These are phyloP conservation scores for Raphanus hybrid DNA, from an alignment of 441 rosid genomes.

Conservation along the genomic window DNA sequence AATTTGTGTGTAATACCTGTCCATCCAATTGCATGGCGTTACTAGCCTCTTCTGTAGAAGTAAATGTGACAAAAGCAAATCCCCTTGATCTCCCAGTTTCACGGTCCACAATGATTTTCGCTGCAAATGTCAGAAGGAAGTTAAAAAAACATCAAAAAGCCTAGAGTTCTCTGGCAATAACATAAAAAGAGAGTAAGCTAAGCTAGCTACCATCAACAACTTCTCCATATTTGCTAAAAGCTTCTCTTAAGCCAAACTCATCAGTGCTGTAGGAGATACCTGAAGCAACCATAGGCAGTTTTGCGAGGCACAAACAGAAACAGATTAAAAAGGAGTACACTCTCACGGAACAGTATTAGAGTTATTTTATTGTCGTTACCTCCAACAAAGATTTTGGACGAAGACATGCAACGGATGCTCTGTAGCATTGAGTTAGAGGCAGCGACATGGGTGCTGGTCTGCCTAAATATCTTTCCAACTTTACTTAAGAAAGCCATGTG, in stretches of 20 bases:
- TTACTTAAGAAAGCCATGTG: slow-evolving; percentile 84
- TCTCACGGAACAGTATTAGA: slow-evolving; percentile 8
- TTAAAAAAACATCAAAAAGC: slow-evolving; percentile 11
- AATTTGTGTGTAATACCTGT: slow-evolving; percentile 54
- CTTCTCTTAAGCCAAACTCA: slow-evolving; percentile 66
- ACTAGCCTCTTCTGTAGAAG: slow-evolving; percentile 75
- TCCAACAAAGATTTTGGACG: slow-evolving; percentile 84
- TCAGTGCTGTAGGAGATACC: slow-evolving; percentile 83
- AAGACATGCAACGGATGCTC: slow-evolving; percentile 79
- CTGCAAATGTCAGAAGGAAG: slow-evolving; percentile 47
- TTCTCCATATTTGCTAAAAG: slow-evolving; percentile 85
- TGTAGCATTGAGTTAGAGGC: slow-evolving; percentile 61
- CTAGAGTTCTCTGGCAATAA: slow-evolving; percentile 20
- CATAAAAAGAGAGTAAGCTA: neutral
- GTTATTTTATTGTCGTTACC: slow-evolving; percentile 47
- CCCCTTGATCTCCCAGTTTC: slow-evolving; percentile 96
- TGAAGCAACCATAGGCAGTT: slow-evolving; percentile 38
- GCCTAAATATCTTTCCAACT: slow-evolving; percentile 72
- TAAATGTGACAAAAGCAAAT: slow-evolving; percentile 83
- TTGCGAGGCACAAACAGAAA: slow-evolving; percentile 14
- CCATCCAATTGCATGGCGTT: slow-evolving; percentile 93
- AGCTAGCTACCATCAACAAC: slow-evolving; percentile 69
- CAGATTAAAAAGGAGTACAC: neutral
- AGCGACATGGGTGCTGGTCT: slow-evolving; percentile 56
- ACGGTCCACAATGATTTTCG: slow-evolving; percentile 82